A percentile compares a stretch with the other conserved stretches of the same genome.
Conservation (phyloP, 352 stramenopile species). For the Pythium brachiatum region DNA sequence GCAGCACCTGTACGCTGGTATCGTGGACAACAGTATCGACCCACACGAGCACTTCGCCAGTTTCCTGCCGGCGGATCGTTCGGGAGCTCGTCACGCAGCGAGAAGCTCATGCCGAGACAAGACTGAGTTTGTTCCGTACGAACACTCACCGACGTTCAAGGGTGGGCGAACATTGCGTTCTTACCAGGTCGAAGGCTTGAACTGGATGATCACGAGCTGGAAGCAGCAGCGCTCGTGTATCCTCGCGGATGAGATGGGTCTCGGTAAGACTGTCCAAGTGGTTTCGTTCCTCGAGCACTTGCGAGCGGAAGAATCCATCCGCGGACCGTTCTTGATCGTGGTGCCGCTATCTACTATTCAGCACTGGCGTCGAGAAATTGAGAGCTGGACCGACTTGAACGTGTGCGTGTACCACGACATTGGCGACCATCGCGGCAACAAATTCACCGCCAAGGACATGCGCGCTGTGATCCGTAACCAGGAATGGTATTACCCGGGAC, state of each 20-base stretch:
- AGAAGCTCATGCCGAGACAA: constrained; percentile 22
- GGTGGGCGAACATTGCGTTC: constrained; percentile 71
- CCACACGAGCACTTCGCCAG: constrained; percentile 88
- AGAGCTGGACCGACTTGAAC: constrained; percentile 96
- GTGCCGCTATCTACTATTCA: constrained; percentile 87
- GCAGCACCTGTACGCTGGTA: constrained; percentile 83
- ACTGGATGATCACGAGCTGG: constrained; percentile 89
- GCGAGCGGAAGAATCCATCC: constrained; percentile 78
- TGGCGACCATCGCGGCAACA: constrained; percentile 63
- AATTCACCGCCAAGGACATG: constrained; percentile 88
- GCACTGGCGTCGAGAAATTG: constrained; percentile 86
- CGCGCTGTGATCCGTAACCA: constrained; percentile 80
- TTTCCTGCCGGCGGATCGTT: constrained; percentile 59
- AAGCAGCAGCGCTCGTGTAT: constrained; percentile 88
- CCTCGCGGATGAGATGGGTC: constrained; percentile 91
- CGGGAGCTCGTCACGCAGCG: constrained; percentile 15
- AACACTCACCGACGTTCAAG: constrained; percentile 88
- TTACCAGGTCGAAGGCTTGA: constrained; percentile 87
- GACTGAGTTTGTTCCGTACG: constrained; percentile 86
- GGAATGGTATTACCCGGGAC: constrained; percentile 87
- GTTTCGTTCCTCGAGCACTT: constrained; percentile 91
- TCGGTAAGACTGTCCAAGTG: constrained; percentile 95
- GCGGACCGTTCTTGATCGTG: constrained; percentile 82
- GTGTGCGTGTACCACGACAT: constrained; percentile 98
- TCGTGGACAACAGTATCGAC: constrained; percentile 90